A percentile compares a stretch with the other conserved stretches of the same genome.
These are phyloP conservation scores for Talaromyces piceae DNA, from an alignment of 2,329 filamentous ascomycete genomes.

Conservation along the genomic window DNA sequence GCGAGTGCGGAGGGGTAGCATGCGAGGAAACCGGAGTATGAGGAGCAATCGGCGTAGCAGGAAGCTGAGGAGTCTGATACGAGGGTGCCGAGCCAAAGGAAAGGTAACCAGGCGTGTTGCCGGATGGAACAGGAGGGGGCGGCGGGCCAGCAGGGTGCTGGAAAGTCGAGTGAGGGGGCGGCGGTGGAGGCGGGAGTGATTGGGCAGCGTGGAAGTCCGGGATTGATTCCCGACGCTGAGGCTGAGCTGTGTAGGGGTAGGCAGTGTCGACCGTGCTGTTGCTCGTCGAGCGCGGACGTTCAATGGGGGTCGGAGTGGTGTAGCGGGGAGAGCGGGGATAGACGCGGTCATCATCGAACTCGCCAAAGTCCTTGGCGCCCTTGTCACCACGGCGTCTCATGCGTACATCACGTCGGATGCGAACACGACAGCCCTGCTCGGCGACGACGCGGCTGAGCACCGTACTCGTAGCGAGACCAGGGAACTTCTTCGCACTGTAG, in stretches of 20 bases:
- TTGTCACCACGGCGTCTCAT: constrained; percentile 81
- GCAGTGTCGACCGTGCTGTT: constrained; percentile 44
- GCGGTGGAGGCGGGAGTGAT: constrained; percentile 17
- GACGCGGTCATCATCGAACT: constrained; percentile 52
- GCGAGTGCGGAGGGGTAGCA: constrained; percentile 24
- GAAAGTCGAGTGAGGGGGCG: constrained; percentile 20
- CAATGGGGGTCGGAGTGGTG: constrained; percentile 43
- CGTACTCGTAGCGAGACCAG: constrained; percentile 84
- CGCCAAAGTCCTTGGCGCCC: constrained; percentile 59
- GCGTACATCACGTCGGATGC: constrained; percentile 86
- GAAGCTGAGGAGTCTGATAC: constrained; percentile 32
- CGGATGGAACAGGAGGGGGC: constrained; percentile 32
- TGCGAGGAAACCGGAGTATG: constrained; percentile 22
- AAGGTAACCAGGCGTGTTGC: constrained; percentile 20
- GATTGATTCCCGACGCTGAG: constrained; percentile 41
- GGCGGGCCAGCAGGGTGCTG: constrained; percentile 25
- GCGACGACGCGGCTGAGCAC: constrained; percentile 81
- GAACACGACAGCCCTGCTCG: constrained; percentile 92
- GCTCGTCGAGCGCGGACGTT: constrained; percentile 55
- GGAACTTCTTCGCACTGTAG: constrained; percentile 97
- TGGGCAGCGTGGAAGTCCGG: constrained; percentile 11
- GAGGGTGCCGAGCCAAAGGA: constrained; percentile 37
- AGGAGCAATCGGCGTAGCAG: constrained; percentile 9
- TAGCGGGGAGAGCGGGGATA: constrained; percentile 39
- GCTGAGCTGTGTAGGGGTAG: constrained; percentile 35